Conservation (phyloP, 768 basidiomycete species). For the Gloeostereum incarnatum region DNA sequence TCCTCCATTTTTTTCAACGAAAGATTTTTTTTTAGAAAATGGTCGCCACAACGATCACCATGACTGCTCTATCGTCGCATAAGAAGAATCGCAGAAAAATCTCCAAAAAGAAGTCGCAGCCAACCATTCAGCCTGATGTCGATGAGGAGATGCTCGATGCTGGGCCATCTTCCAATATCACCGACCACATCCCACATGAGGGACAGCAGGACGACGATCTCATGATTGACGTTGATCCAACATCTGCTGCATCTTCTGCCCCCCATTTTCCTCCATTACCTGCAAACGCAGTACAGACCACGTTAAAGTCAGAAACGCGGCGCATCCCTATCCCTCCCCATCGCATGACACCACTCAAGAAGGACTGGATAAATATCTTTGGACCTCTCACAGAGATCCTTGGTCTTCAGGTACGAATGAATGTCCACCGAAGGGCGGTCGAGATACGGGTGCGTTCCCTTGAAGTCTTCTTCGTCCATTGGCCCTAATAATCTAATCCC, state of each 20-base stretch:
- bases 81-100: conserved; percentile 38
- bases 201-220: conserved; percentile 43
- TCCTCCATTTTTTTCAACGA: background rate
- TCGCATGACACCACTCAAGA: conserved; percentile 94
- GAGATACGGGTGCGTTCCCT: conserved; percentile 74
- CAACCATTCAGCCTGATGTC: conserved; percentile 10
- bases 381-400: conserved; percentile 92
- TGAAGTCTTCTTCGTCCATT: background rate
- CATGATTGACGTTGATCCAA: conserved; percentile 45
- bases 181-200: conserved; percentile 4
- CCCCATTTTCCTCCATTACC: conserved; percentile 67
- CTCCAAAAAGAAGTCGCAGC: conserved; percentile 25
- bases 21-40: conserved; percentile 16
- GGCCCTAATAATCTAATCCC: background rate
- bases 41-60: conserved; percentile 24
- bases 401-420: conserved; percentile 96
- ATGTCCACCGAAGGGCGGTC: conserved; percentile 78
- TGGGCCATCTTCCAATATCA: conserved; percentile 10
- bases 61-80: conserved; percentile 13
- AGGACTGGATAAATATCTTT: conserved; percentile 94
- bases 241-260: conserved; percentile 39
- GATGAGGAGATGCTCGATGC: conserved; percentile 21
- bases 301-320: conserved; percentile 76
- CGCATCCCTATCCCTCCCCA: conserved; percentile 92
- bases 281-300: conserved; percentile 41